Percentiles rank a stretch among this genome's conserved stretches.
Conservation (phyloP, 129 eudicot genomes). For the Saposhnikovia divaricata region DNA sequence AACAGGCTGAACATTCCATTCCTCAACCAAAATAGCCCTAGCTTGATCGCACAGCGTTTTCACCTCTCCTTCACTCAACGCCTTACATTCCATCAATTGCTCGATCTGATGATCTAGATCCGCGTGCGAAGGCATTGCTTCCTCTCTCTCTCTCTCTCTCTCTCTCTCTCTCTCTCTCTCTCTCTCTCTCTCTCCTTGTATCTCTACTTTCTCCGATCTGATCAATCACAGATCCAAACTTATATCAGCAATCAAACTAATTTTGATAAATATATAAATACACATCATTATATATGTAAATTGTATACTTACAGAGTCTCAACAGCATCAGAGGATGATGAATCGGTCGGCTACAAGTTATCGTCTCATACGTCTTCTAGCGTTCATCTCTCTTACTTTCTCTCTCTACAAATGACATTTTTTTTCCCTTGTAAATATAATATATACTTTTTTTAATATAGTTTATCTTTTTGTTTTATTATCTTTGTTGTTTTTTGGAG, state of each 20-base stretch:
- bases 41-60: constrained; percentile 33
- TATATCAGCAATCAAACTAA: neutral
- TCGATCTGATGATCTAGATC: constrained; percentile 41
- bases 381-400: constrained; percentile 24
- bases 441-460: neutral
- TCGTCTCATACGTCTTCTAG: constrained; percentile 17
- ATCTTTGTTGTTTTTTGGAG: neutral
- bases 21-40: constrained; percentile 37
- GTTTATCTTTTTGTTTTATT: neutral
- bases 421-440: too few species aligned
- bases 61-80: constrained; percentile 28
- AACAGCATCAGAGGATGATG: constrained; percentile 1
- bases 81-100: constrained; percentile 35
- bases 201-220: constrained; percentile 24
- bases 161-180: neutral
- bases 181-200: neutral
- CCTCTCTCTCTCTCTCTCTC: too few species aligned
- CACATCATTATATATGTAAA: neutral
- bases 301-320: neutral
- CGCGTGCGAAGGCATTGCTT: constrained; percentile 37
- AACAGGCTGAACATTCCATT: constrained; percentile 37
- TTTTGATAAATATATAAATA: too few species aligned
- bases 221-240: constrained; percentile 8
- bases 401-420: constrained; percentile 20
- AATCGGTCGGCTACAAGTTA: constrained; percentile 9